These are phyloP conservation scores for Phytophthora aleatoria DNA, from an alignment of 352 stramenopile genomes.

Conservation along the genomic window DNA sequence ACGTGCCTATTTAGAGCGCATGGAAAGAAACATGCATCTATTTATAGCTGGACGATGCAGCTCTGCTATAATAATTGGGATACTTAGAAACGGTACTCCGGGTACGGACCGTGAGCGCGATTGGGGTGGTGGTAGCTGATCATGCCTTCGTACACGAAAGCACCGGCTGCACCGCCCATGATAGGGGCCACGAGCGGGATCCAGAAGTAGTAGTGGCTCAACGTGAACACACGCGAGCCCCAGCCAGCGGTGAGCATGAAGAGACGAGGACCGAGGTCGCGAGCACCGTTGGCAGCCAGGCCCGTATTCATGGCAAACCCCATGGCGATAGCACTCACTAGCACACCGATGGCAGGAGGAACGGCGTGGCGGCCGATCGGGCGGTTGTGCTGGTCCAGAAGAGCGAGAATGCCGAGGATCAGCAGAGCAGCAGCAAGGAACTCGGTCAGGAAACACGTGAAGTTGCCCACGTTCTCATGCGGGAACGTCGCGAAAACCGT, in stretches of 20 bases:
- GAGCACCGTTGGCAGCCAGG: slow-evolving; percentile 72
- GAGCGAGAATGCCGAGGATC: slow-evolving; percentile 65
- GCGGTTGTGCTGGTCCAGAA: slow-evolving; percentile 80
- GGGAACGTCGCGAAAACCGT: slow-evolving; percentile 48
- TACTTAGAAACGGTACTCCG: no score
- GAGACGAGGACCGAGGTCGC: slow-evolving; percentile 67
- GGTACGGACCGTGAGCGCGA: no score
- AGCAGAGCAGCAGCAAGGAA: slow-evolving; percentile 50
- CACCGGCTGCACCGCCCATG: slow-evolving; percentile 42
- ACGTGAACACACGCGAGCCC: slow-evolving; percentile 70
- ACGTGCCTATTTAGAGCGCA: no score
- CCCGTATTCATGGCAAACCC: slow-evolving; percentile 84
- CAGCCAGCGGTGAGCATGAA: slow-evolving; percentile 70
- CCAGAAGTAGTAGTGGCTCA: slow-evolving; percentile 75
- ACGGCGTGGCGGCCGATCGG: slow-evolving; percentile 67
- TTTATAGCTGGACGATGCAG: no score
- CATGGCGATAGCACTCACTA: slow-evolving; percentile 74
- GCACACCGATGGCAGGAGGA: slow-evolving; percentile 70
- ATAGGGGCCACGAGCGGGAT: slow-evolving; percentile 70
- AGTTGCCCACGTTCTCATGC: slow-evolving; percentile 35
- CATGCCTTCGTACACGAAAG: no score
- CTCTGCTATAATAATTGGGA: no score
- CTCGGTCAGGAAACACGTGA: slow-evolving; percentile 47
- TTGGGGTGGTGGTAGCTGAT: no score
- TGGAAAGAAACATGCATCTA: no score